Percentiles rank a stretch among this genome's conserved stretches.
Conservation (phyloP, 331 rosid genomes). For the Rosa hybrid region DNA sequence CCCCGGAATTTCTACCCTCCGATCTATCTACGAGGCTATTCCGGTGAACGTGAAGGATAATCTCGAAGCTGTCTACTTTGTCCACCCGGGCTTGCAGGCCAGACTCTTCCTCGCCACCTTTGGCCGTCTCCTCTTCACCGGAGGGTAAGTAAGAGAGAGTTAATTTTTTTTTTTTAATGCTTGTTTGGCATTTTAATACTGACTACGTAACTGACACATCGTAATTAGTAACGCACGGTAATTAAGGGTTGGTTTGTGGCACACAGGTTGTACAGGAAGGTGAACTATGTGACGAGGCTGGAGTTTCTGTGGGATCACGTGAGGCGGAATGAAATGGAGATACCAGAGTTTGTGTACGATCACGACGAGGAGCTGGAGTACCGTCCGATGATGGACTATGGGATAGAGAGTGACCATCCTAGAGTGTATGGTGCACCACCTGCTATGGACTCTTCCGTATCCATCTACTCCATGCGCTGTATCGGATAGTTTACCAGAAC, state of each 20-base stretch:
- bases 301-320: conserved; percentile 52
- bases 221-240: background rate
- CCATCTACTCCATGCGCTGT: conserved; percentile 46
- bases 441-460: conserved; percentile 15
- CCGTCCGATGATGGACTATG: conserved; percentile 40
- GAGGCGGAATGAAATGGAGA: conserved; percentile 44
- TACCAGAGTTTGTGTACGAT: conserved; percentile 43
- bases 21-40: conserved; percentile 38
- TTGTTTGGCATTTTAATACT: background rate
- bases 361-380: conserved; percentile 41
- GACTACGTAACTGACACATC: background rate
- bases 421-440: conserved; percentile 7
- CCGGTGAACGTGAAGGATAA: conserved; percentile 29
- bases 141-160: conserved; percentile 29
- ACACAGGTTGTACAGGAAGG: conserved; percentile 40
- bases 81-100: conserved; percentile 43
- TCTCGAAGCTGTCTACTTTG: conserved; percentile 41
- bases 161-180: background rate
- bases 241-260: background rate
- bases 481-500: conserved; percentile 23
- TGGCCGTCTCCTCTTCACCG: conserved; percentile 43
- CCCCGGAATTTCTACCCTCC: conserved; percentile 41
- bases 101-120: conserved; percentile 48
- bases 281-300: conserved; percentile 42
- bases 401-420: conserved; percentile 47